Base-by-base conservation (phyloP, 257 asterid species). In the Linaria vulgaris region DNA sequence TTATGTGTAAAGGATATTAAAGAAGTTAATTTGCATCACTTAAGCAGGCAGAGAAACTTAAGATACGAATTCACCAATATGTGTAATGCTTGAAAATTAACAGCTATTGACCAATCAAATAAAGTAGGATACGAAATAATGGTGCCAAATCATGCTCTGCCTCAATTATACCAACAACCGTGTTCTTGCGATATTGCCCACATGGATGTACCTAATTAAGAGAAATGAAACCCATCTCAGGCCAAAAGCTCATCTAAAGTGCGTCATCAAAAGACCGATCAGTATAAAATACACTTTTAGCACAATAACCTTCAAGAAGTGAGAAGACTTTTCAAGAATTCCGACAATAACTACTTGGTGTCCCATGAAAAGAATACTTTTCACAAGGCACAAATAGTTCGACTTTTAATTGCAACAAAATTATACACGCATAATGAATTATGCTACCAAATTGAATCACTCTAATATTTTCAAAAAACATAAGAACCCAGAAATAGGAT, bases 101-200 rank as follows among this genome's bases (percentile, higher is more conserved):
- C 56, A 23, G 47, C 30, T 59, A 63, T 16, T 57, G 4, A 24
- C 43, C 56, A 69, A 56, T 37, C 50, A 64, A 44, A 47, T 0
- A 74, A 61, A 59, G 61, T 27, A 71, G 97, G 95, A 90, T 94
- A 94, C 99, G 99, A 46, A 90, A 90, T 64, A 94, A 67, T 56
- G 99, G 94, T 59, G 85, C 88, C 82, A 94, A 59, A 61, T 81
- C 96, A 87, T 84, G 81, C 80, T 94, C 99, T 12, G 99, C 99
- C 78, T 94, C 78, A 76, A 94, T 96, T 65, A 94, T 88, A 63
- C 99, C 99, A 39, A 90, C 83, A 43, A 90, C 69, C 3, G 99
- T 94, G 77, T 94, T 94, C 83, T 94, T 94, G 64, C 99, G 90
- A 71, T 94, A 94, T 76, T 94, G 97, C 50, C 99, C 99, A 74